Base-by-base conservation (phyloP, 2,329 filamentous ascomycete species). In the Penicillium corylophilum region DNA sequence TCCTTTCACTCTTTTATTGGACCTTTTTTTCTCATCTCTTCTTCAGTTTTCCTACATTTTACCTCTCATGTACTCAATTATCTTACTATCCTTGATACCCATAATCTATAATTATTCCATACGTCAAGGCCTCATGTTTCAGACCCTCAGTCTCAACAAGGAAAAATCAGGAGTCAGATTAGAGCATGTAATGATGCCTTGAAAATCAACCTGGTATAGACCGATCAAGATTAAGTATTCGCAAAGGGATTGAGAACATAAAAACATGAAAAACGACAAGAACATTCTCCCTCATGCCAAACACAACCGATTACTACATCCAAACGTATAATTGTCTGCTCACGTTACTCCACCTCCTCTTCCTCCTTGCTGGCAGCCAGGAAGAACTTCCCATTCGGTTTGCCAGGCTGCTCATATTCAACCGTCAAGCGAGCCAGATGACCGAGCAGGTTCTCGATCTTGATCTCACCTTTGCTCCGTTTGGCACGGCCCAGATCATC, bases 371-470 rank as follows among this genome's bases (percentile, higher is more conserved):
- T 74, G 20, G 70, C 60, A 18, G 73, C 66, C 51, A 77, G 61
- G 48, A 67, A 70, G 66, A 70, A 77, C 24, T 73, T 69, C 20
- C 74, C 71, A 47, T 72, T 72, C 15, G 73, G 69, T 59, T 74
- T 69, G 8, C 75, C 75, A 41, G 75, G 74, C 48, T 71, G 67
- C 61, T 80, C 77, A 55, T 79, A 77, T 62, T 79, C 77, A 44
- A 79, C 56, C 15, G 75, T 75, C 31, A 80, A 64, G 47, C 77
- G 76, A 51, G 76, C 67, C 39, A 80, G 69, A 55, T 79, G 76
- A 15, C 70, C 75, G 33, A 80, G 69, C 48, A 79, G 66, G 58
- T 76, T 79, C 69, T 79, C 77, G 60, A 79, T 77, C 56, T 77
- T 73, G 44, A 78, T 72, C 54, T 79, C 77, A 18, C 75, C 73